Base-by-base conservation (phyloP, 73 alveolate species). In the Tetrahymena malaccensis region DNA sequence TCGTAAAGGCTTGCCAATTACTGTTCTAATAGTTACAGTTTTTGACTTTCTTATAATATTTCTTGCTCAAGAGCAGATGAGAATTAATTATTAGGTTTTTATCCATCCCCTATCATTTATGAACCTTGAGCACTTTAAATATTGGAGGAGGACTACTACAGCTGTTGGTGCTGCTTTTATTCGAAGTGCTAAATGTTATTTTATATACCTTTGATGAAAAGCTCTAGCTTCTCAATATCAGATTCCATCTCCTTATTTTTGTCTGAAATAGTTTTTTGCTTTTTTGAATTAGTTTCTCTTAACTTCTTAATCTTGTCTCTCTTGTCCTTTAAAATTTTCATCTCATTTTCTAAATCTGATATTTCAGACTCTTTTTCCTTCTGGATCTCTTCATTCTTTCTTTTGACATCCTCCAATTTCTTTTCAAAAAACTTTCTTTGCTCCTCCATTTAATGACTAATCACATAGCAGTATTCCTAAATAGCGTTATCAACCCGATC, bases 381-480 rank as follows among this genome's bases (percentile, higher is more conserved):
- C 96, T 97, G 96, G 85, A 96, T 85, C 85, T 94, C 94, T 95
- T 34, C 96, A 85, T 50, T 95, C 96, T 95, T 96, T 93, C 96
- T 96, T 96, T 94, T 96, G 93, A 95, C 94, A 93, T 50, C 95
- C 17, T 94, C 97, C 94, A 97, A 95, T 94, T 98, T 97, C 34
- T 97, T 96, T 89, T 98, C 99, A 97, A 96, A 98, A 94, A 96
- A 96, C 56, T 94, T 93, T 94, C 99, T 95, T 84, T 98, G 97
- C 85, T 97, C 97, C 83, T 98, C 99, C 40, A 98, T 96, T 95
- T 98, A 97, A 25, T 97, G 93, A 89, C 98, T 94, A 19, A 98
- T 95, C 35, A 98, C 97, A 96, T 98, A 96, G 95, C 98, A 97
- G 94, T 98, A 98, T 85, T 98, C 99, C 89, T 97, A 95, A 22